A percentile compares a stretch with the other conserved stretches of the same genome.
Evolutionary conservation across 441 rosid species (phyloP).

Genomic region (Kokia cookei): DNA sequence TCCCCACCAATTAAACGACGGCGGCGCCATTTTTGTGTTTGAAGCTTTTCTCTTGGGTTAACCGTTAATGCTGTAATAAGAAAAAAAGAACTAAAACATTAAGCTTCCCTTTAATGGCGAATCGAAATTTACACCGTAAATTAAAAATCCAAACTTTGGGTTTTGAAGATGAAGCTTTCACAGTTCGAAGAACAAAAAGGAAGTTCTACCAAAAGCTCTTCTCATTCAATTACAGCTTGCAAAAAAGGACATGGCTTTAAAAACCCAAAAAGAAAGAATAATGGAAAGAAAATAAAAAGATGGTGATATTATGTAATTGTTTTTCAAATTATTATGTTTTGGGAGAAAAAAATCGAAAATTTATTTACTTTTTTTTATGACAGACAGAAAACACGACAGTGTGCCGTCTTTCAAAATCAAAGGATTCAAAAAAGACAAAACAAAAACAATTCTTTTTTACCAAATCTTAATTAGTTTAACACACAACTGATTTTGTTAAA

Average conservation of each 20-base stretch:
- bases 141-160: background rate
- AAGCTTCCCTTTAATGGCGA: constrained; percentile 15
- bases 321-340: background rate
- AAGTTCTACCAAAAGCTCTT: constrained; percentile 5
- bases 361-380: background rate
- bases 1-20: constrained; percentile 78
- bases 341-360: no score
- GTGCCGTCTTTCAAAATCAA: background rate
- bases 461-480: background rate
- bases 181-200: background rate
- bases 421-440: background rate
- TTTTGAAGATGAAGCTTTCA: background rate
- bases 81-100: constrained; percentile 18
- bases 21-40: constrained; percentile 49
- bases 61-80: background rate
- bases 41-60: background rate
- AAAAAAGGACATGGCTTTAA: constrained; percentile 16
- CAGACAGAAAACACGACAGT: background rate
- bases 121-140: constrained; percentile 1
- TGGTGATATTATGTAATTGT: constrained; percentile 10
- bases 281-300: constrained; percentile 15
- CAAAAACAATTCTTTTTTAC: background rate
- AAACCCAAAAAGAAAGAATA: background rate
- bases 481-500: no score
- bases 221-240: constrained; percentile 44